Base-by-base conservation (phyloP, 2,329 filamentous ascomycete genomes). In the Amauroascus niger region DNA sequence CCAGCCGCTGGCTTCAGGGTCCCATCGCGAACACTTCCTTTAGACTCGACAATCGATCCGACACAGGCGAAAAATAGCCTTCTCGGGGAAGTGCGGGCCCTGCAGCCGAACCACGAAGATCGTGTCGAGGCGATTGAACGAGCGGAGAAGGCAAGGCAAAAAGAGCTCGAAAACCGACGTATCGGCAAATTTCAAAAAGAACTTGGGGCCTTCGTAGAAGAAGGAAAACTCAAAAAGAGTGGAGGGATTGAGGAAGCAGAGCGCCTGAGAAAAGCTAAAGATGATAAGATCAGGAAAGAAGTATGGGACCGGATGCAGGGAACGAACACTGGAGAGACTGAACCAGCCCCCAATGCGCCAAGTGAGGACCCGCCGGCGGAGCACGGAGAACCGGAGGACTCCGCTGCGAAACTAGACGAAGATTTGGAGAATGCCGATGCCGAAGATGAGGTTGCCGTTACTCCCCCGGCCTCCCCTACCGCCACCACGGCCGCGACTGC, bases 181-280 rank as follows among this genome's bases (percentile, higher is more conserved):
- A 79, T 79, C 24, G 87, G 84, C 33, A 87, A 88, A 28, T 84
- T 98, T 64, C 88, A 87, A 67, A 87, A 87, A 62, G 93, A 98
- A 69, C 79, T 98, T 7, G 80, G 82, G 14, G 79, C 72, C 30
- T 98, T 97, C 65, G 91, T 97, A 1, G 80, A 87, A 59, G 88
- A 95, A 64, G 88, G 88, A 55, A 93, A 87, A 69, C 74, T 98
- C 60, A 97, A 95, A 79, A 97, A 97, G 78, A 90, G 86, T 13
- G 93, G 93, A 39, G 93, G 93, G 0, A 84, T 95, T 48, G 93
- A 97, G 68, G 93, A 98, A 71, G 85, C 90, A 0, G 93, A 98
- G 71, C 79, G 93, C 51, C 76, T 88, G 44, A 79, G 93, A 48
- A 85, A 84, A 65, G 80, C 83, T 33, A 95, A 91, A 67, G 93